A percentile compares a stretch with the other conserved stretches of the same genome.
phyloP scores from a whole-genome alignment of 768 basidiomycete genomes.

The Agrocybe praecox region DNA sequence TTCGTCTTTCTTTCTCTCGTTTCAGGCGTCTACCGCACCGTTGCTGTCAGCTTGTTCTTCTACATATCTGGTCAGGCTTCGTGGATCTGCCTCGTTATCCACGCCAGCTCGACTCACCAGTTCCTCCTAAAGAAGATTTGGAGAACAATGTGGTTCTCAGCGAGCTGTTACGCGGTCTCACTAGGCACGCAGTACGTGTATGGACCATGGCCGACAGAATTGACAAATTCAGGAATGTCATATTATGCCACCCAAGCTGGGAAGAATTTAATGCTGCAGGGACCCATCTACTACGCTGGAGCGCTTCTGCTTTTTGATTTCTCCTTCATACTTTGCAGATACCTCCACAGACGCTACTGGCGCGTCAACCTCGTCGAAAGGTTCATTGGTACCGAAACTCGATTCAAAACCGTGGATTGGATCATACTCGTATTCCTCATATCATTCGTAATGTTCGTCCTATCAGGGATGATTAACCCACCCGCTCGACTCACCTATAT shows the following conservation, averaged over 20 bases:
- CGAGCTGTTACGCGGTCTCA: neutral
- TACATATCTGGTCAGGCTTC: neutral
- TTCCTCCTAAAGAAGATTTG: neutral
- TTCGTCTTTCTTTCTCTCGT: neutral
- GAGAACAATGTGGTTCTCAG: neutral
- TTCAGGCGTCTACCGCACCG: neutral
- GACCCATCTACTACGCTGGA: neutral
- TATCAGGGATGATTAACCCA: neutral
- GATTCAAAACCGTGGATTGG: neutral
- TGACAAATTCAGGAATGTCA: neutral
- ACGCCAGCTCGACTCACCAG: neutral
- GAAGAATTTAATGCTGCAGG: neutral
- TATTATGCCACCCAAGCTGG: neutral
- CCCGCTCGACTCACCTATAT: neutral
- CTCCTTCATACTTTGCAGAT: neutral
- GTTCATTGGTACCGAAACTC: neutral
- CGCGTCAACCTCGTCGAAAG: neutral
- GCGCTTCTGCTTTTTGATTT: neutral
- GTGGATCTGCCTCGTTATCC: neutral
- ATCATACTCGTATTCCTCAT: neutral
- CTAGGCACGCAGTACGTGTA: neutral
- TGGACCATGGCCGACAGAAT: neutral
- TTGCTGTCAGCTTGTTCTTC: neutral
- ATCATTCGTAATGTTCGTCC: neutral
- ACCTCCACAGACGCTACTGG: neutral